These are phyloP conservation scores for Aspergillus versicolor DNA, from an alignment of 2,329 filamentous ascomycete genomes.

Conservation along the genomic window DNA sequence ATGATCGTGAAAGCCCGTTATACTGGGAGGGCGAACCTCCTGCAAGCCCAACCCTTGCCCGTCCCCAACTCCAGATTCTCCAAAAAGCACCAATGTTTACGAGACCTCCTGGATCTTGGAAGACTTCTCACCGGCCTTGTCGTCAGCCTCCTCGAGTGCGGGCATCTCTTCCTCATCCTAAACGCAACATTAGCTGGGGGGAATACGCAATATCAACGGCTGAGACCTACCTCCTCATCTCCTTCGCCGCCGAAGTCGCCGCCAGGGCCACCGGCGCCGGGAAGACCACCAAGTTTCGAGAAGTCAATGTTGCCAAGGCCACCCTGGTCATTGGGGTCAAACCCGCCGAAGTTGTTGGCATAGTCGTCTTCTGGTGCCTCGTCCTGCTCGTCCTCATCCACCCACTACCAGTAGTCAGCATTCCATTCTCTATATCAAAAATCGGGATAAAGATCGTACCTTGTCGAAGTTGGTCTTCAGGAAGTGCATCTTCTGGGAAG, in stretches of 20 bases:
- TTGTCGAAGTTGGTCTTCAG: conserved; percentile 99
- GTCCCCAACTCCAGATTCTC: conserved; percentile 17
- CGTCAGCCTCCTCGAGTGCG: conserved; percentile 55
- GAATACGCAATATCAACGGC: background rate
- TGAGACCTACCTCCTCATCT: conserved; percentile 44
- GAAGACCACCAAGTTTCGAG: conserved; percentile 76
- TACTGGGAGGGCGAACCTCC: background rate
- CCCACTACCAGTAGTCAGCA: conserved; percentile 61
- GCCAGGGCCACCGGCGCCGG: conserved; percentile 27
- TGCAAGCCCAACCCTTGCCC: background rate
- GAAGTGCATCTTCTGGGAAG: conserved; percentile 85
- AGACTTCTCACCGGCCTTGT: conserved; percentile 43
- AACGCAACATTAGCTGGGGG: conserved; percentile 6
- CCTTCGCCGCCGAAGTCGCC: conserved; percentile 32
- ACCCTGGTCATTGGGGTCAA: conserved; percentile 50
- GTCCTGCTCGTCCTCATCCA: conserved; percentile 98
- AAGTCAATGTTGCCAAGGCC: conserved; percentile 90
- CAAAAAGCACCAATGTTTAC: conserved; percentile 23
- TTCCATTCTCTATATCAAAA: background rate
- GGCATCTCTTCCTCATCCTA: conserved; percentile 77
- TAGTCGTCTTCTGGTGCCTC: conserved; percentile 78
- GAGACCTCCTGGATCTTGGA: conserved; percentile 40
- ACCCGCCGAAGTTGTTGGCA: conserved; percentile 52
- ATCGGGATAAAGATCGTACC: conserved; percentile 47
- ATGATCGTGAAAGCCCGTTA: conserved; percentile 2